phyloP scores from a whole-genome alignment of 371 early-diverging fungal genomes.

The Capniomyces stellatus region DNA sequence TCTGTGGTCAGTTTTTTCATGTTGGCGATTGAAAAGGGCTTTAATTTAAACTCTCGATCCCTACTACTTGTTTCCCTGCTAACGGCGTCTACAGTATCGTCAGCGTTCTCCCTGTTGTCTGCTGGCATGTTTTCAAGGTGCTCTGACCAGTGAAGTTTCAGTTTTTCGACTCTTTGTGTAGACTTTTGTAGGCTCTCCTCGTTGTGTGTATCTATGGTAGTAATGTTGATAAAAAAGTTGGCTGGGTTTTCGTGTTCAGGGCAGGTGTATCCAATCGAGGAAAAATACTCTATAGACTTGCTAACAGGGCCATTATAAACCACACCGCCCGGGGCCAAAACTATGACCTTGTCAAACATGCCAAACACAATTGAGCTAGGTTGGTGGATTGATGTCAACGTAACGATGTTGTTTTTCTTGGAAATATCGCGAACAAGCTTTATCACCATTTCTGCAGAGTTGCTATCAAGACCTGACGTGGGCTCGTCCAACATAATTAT shows the following conservation, averaged over 20 bases:
- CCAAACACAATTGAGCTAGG: constrained; percentile 44
- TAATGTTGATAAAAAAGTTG: constrained; percentile 35
- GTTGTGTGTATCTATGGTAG: constrained; percentile 16
- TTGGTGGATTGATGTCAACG: constrained; percentile 55
- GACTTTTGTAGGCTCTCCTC: constrained; percentile 4
- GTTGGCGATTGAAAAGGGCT: too few relatives aligned
- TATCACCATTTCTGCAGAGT: constrained; percentile 49
- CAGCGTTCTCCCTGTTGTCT: not conserved
- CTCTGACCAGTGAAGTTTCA: not conserved
- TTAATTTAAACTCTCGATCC: not conserved
- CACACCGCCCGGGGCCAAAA: constrained; percentile 43
- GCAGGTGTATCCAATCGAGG: constrained; percentile 30
- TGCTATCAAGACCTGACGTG: constrained; percentile 60
- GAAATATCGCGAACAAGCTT: constrained; percentile 34
- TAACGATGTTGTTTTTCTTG: constrained; percentile 33
- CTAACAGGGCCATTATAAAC: constrained; percentile 39
- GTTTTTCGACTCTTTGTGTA: not conserved
- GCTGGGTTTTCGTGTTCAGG: constrained; percentile 31
- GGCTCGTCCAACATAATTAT: constrained; percentile 46
- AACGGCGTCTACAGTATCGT: not conserved
- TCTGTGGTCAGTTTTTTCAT: not conserved
- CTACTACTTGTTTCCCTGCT: not conserved
- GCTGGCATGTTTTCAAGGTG: not conserved
- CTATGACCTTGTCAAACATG: constrained; percentile 45
- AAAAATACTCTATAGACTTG: constrained; percentile 31